Evolutionary conservation across 345 rosid species (phyloP).

Genomic region (Eucalyptus coolabah): DNA sequence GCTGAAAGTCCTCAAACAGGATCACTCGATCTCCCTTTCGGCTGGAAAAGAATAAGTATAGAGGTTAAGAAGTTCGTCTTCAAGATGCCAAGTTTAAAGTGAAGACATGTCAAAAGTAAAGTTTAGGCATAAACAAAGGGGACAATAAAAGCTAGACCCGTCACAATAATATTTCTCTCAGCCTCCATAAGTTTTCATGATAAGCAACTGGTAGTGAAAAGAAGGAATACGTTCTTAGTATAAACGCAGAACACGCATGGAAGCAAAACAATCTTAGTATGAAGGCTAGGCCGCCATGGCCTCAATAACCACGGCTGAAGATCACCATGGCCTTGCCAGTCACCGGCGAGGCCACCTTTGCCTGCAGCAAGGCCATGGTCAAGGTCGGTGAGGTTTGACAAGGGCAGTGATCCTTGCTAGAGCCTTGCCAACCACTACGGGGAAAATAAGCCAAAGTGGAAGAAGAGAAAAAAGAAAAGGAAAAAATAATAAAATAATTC

Average conservation of each 20-base stretch:
- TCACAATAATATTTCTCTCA: not conserved
- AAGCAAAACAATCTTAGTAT: not conserved
- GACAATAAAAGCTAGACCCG: not conserved
- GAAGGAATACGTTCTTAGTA: not conserved
- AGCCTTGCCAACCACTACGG: too few species aligned
- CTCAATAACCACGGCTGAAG: too few species aligned
- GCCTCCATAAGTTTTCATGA: not conserved
- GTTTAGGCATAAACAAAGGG: not conserved
- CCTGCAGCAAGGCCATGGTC: too few species aligned
- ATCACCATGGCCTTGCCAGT: too few species aligned
- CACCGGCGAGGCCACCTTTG: too few species aligned
- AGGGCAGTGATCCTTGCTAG: too few species aligned
- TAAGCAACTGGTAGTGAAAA: not conserved
- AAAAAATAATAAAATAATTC: too few species aligned
- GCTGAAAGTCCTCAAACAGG: not conserved
- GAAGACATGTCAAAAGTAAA: not conserved
- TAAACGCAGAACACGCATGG: not conserved
- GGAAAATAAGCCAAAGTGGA: too few species aligned
- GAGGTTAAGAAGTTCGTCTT: not conserved
- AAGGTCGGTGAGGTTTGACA: too few species aligned
- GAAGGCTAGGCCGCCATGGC: too few species aligned
- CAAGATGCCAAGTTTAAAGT: not conserved
- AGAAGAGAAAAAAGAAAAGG: too few species aligned
- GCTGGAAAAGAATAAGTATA: not conserved
- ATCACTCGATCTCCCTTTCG: not conserved